Base-by-base conservation (phyloP, 2,329 filamentous ascomycete genomes). In the Ceratocystis cubensis region DNA sequence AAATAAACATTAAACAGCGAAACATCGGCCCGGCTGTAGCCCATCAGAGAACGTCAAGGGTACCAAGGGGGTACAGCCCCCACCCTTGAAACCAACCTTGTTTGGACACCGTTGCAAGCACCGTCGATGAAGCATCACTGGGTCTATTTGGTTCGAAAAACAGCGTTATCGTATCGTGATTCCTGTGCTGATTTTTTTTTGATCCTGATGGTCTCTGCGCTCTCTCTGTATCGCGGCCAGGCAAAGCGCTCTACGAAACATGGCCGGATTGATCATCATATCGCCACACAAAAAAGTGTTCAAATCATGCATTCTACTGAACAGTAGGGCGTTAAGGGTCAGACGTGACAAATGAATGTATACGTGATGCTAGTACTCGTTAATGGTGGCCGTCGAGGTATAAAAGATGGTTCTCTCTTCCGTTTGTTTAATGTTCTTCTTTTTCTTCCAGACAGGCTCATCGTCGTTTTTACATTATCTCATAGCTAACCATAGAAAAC, bases 381-480 rank as follows among this genome's bases (percentile, higher is more conserved):
- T 15, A 5, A 17, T 25, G 48, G 28, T 22, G 8, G 28, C 3
- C 5, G 2, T 59, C 5, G 33, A 37, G 25, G 33, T 59, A 59
- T 59, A 59, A 59, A 59, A 37, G 56, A 30, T 20, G 28, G 7
- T 59, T 5, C 1, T 37, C n/a, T 59, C 56, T 33, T 37, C 28
- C 15, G 8, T 8, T 7, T 3, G 33, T n/a, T 59, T 13, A 4
- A 2, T 33, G 7, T 1, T 37, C 59, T 56, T 66, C 68, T 65
- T 61, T 4, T 45, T 61, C 53, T 66, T 61, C 37, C 28, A 65
- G 62, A 48, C 56, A 67, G 64, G 44, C 50, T 63, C 66, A 66
- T 65, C 64, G 59, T 68, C 61, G 63, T 33, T 33, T 33, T 33
- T 15, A 15, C 37, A 41, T 15, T 20, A 56, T 62, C 46, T 45